Evolutionary conservation across 495 filamentous ascomycete species (phyloP), one percentile per base, ranked within the genome.

Genomic region (Neurospora intermedia): DNA sequence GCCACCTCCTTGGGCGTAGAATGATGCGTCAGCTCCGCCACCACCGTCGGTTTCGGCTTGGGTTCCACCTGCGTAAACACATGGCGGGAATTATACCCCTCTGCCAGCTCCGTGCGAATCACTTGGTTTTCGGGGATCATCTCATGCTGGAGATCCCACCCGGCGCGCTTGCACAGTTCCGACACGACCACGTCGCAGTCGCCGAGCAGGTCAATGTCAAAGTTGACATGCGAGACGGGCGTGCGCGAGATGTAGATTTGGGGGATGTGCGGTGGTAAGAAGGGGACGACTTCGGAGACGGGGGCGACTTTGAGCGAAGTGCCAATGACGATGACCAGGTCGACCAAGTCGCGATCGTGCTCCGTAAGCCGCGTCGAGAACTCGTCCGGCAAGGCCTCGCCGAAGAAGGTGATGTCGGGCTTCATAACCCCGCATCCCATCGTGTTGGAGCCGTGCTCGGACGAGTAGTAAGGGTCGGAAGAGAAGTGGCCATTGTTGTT

Each of bases 391-490:
- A 99, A 89, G 74, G 88, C 84, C 82, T 99, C 96, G 66, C 95
- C 96, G 77, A 98, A 98, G 87, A 99, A 98, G 5, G 92, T 97
- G 77, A 99, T 98, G 81, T 98, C 96, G 18, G 96, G 96, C 86
- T 98, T 99, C 95, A 98, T 98, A 76, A 99, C 90, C 18, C 96
- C 96, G 6, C 73, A 73, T n/a, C 66, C 46, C 40, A 70, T 71
- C 71, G 72, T 75, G 59, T 40, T 42, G 27, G 71, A 69, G 41
- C 70, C 71, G 40, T 73, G 40, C 69, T 54, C 46, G n/a, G 35
- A 54, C 2, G 70, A 72, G 31, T 54, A 72, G 18, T 54, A 69
- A 11, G 10, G 15, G 3, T 54, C 35, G 4, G 23, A 18, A 16
- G 91, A 88, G 69, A 69, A 35, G 54, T 62, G 88, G 85, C 0